A percentile compares a stretch with the other conserved stretches of the same genome.
Conservation (phyloP, 176 grass and related monocot genomes). For the Lolium multiflorum region DNA sequence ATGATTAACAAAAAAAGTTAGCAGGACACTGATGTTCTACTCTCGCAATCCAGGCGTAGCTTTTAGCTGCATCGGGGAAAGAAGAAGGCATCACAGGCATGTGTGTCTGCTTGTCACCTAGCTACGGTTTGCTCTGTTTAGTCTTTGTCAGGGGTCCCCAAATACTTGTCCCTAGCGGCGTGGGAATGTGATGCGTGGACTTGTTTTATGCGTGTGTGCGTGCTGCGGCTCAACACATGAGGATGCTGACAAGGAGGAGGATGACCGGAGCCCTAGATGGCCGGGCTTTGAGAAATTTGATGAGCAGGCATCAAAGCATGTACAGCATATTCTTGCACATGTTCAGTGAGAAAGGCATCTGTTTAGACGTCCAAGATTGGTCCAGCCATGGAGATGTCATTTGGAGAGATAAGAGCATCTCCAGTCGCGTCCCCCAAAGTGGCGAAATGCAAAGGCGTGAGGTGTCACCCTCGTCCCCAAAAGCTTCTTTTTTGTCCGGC, state of each 20-base stretch:
- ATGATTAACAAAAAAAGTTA: not conserved
- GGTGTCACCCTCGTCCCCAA: too few species aligned
- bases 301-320: not conserved
- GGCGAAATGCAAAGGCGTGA: too few species aligned
- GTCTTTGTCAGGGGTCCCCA: slow-evolving; percentile 37
- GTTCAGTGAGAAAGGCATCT: not conserved
- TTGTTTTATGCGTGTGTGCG: slow-evolving; percentile 13
- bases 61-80: not conserved
- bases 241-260: slow-evolving; percentile 43
- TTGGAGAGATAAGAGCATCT: too few species aligned
- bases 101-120: slow-evolving; percentile 52
- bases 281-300: not conserved
- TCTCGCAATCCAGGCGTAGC: not conserved
- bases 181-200: slow-evolving; percentile 28
- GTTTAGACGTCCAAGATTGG: not conserved
- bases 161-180: slow-evolving; percentile 50
- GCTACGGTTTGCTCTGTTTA: slow-evolving; percentile 55
- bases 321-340: not conserved
- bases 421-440: too few species aligned
- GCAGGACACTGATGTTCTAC: slow-evolving; percentile 40
- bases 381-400: not conserved
- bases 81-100: slow-evolving; percentile 20
- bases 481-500: too few species aligned
- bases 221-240: slow-evolving; percentile 3
- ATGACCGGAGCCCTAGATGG: not conserved